Percentiles rank a stretch among this genome's conserved stretches.
Evolutionary conservation across 129 eudicot genomes (phyloP).

Genomic region (Flaveria trinervia): DNA sequence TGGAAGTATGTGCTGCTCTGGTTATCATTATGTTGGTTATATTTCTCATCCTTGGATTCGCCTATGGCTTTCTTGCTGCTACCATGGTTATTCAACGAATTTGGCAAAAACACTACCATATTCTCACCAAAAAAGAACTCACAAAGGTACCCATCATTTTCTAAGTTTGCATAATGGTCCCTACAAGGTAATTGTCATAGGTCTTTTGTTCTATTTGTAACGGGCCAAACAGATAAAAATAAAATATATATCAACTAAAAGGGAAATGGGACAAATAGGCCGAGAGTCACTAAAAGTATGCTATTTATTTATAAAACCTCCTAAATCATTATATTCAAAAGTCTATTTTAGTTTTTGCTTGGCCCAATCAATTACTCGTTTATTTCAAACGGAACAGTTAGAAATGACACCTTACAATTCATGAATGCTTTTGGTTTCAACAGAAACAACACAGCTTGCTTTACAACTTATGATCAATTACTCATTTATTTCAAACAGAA

Average conservation of each 20-base stretch:
- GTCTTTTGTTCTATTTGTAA: not conserved
- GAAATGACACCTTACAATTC: too few relatives aligned
- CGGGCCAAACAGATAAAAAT: not conserved
- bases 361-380: too few relatives aligned
- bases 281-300: not conserved
- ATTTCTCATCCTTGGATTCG: conserved; percentile 74
- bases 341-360: not conserved
- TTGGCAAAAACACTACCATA: conserved; percentile 92
- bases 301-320: not conserved
- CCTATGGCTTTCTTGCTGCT: conserved; percentile 88
- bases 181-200: not conserved
- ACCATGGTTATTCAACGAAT: conserved; percentile 84
- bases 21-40: conserved; percentile 53
- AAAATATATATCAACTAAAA: not conserved
- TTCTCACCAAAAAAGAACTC: conserved; percentile 79
- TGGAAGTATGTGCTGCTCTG: conserved; percentile 71
- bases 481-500: too few relatives aligned
- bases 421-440: too few relatives aligned
- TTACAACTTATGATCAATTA: too few relatives aligned
- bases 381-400: too few relatives aligned
- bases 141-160: conserved; percentile 50
- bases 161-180: not conserved
- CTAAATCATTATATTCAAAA: not conserved
- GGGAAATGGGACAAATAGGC: not conserved
- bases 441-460: too few relatives aligned